Evolutionary conservation across 1,284 basidiomycete genomes (phyloP).

Genomic region (Fomes fomentarius): DNA sequence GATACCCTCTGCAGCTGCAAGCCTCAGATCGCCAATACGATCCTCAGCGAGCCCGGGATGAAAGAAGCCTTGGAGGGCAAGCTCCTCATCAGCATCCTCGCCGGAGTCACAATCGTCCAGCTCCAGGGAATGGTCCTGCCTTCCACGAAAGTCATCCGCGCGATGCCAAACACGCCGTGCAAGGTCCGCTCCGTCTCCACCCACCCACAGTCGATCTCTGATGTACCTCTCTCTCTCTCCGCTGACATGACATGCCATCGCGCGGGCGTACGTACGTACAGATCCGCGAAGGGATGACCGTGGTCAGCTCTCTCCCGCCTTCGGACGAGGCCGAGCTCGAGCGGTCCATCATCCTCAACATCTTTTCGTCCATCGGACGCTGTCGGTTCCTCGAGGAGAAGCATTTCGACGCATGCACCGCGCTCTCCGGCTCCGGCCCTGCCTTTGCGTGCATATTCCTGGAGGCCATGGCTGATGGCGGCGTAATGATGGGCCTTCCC

Average conservation of each 20-base stretch:
- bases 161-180: constrained; percentile 99
- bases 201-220: neutral
- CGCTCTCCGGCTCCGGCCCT: constrained; percentile 94
- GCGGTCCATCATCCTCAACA: constrained; percentile 82
- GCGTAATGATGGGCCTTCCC: constrained; percentile 99
- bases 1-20: constrained; percentile 73
- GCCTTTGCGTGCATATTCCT: constrained; percentile 97
- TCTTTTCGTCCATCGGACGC: constrained; percentile 94
- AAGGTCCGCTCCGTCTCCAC: constrained; percentile 58
- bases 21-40: constrained; percentile 83
- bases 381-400: constrained; percentile 96
- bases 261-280: too few species aligned
- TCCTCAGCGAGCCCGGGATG: constrained; percentile 84
- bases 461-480: constrained; percentile 99
- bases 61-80: constrained; percentile 86
- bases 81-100: constrained; percentile 94
- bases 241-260: neutral
- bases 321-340: constrained; percentile 58
- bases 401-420: constrained; percentile 98
- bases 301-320: constrained; percentile 74
- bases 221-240: neutral
- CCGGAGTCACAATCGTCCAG: constrained; percentile 90
- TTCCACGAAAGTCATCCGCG: constrained; percentile 86
- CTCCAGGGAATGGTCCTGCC: constrained; percentile 76
- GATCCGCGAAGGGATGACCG: constrained; percentile 98